Evolutionary conservation across 2,329 filamentous ascomycete genomes (phyloP), one percentile per base, ranked within the genome.

Genomic region (Gnomoniopsis smithogilvyi): DNA sequence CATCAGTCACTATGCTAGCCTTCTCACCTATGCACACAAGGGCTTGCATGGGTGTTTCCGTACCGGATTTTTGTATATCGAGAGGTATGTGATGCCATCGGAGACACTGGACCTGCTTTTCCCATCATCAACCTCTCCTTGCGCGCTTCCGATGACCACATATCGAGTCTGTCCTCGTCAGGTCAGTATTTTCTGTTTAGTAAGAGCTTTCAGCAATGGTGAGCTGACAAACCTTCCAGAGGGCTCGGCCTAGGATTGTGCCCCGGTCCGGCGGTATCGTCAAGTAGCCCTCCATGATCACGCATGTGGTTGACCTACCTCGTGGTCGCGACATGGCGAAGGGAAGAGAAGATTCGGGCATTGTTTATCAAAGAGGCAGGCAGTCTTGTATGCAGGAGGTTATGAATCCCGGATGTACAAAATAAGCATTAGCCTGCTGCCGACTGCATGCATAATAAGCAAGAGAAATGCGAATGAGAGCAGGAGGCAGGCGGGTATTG

Each of bases 221-320:
- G 30, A 43, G n/a, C 21, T 11, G 49, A 62, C 66, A 34, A 67
- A 81, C 80, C 79, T 83, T 83, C 80, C 80, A 83, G 38, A 78
- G 60, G 19, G 80, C 76, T 56, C 78, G 74, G 51, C 80, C 80
- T 56, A 83, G 76, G 51, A 83, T 79, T 48, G 77, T 77, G 41
- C 77, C 76, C 66, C 80, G 73, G 64, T 83, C 80, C 3, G 80
- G 80, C 54, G 80, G 80, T 33, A 79, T 72, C 56, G 77, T 70
- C 66, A 83, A 70, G 64, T 73, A 69, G 21, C 80, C 80, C 67
- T 83, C 80, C 79, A 83, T 82, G 30, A 54, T 59, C 49, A 50
- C 33, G 46, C 54, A 43, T 22, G 54, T 50, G 36, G 41, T 51
- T 36, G 54, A 56, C 54, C 54, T 56, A 46, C 54, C 53, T 49